Percentiles rank a stretch among this genome's conserved stretches.
Conservation (phyloP, 2,329 filamentous ascomycete species). For the Trichophyton simii region DNA sequence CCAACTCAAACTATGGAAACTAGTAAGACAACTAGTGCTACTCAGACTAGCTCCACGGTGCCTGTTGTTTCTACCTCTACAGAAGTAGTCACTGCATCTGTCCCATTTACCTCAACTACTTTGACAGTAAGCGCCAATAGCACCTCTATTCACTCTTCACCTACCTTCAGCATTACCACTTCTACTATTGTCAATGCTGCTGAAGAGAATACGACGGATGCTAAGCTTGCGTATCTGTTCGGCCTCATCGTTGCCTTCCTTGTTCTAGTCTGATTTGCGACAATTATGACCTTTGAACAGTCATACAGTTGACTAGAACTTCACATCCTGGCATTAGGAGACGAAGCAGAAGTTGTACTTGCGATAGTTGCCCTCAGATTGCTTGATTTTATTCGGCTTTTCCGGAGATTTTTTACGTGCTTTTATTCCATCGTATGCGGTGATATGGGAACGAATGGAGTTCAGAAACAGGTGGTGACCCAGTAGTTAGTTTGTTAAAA, state of each 20-base stretch:
- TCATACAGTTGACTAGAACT: not conserved
- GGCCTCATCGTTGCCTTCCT: not conserved
- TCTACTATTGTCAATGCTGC: not conserved
- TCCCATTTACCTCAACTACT: not conserved
- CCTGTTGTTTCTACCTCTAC: not conserved
- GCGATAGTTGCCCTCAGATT: not conserved
- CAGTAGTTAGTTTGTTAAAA: not conserved
- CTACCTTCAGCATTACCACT: not conserved
- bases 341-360: not conserved
- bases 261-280: not conserved
- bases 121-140: not conserved
- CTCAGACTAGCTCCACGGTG: no score
- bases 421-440: not conserved
- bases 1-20: not conserved
- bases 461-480: not conserved
- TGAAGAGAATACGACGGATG: not conserved
- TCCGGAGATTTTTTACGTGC: not conserved
- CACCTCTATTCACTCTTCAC: not conserved
- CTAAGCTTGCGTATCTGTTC: not conserved
- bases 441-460: not conserved
- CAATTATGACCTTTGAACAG: not conserved
- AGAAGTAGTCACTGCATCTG: not conserved
- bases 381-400: not conserved
- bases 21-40: no score
- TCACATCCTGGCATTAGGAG: not conserved